A percentile compares a stretch with the other conserved stretches of the same genome.
These are phyloP conservation scores for Aurantiochytrium sp. DNA, from an alignment of 108 stramenopile species.

Conservation along the genomic window DNA sequence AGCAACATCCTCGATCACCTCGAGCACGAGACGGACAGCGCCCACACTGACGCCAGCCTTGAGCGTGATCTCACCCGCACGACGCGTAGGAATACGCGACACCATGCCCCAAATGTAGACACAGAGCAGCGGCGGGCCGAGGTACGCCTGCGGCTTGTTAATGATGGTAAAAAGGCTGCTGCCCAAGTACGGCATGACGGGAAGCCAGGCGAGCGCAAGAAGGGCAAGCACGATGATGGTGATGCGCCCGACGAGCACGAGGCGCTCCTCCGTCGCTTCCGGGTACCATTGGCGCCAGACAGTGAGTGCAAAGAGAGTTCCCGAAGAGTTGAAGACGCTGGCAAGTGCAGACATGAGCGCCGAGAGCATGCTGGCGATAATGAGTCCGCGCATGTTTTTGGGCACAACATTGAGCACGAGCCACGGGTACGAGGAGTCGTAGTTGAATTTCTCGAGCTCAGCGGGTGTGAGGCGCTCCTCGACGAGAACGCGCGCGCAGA, in stretches of 20 bases:
- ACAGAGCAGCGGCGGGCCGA: not conserved
- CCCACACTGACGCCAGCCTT: not conserved
- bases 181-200: not conserved
- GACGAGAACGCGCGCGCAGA: slow-evolving; percentile 17
- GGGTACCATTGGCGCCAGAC: slow-evolving; percentile 10
- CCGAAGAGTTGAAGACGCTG: slow-evolving; percentile 10
- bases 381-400: not conserved
- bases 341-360: slow-evolving; percentile 5
- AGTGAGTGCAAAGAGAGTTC: slow-evolving; percentile 1
- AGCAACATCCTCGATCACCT: not conserved
- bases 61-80: not conserved
- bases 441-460: not conserved
- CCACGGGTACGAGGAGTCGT: not conserved
- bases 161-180: slow-evolving; percentile 16
- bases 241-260: not conserved
- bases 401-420: slow-evolving; percentile 4
- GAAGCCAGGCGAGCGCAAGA: not conserved
- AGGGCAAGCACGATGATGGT: not conserved
- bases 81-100: not conserved
- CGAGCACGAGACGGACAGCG: not conserved
- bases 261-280: not conserved
- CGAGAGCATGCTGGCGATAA: slow-evolving; percentile 2
- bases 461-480: not conserved
- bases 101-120: slow-evolving; percentile 14
- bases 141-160: slow-evolving; percentile 5